Conservation (phyloP, 208 protist genomes). For the Acanthamoeba castellanii region DNA sequence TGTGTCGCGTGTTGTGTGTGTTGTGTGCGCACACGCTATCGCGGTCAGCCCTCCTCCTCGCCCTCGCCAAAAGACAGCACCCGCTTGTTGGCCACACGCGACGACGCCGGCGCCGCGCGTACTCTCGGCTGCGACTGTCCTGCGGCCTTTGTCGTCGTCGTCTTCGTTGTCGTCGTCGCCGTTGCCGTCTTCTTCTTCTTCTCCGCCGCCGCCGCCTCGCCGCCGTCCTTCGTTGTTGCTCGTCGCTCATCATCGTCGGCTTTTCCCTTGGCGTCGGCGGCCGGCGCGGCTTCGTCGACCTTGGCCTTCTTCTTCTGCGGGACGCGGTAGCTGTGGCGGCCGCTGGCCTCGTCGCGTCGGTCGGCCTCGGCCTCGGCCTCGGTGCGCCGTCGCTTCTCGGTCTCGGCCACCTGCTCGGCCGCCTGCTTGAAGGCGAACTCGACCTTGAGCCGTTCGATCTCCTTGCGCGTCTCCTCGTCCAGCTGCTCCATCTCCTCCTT, state of each 20-base stretch:
- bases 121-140: not conserved
- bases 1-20: too few relatives aligned
- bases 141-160: not conserved
- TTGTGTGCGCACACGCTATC: too few relatives aligned
- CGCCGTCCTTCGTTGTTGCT: not conserved
- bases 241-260: not conserved
- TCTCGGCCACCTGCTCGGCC: conserved; percentile 14
- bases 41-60: not conserved
- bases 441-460: conserved; percentile 21
- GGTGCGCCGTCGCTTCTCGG: not conserved
- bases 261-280: not conserved
- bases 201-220: not conserved
- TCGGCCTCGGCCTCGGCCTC: conserved; percentile 36
- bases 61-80: not conserved
- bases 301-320: conserved; percentile 13
- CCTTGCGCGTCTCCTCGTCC: conserved; percentile 30
- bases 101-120: not conserved
- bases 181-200: not conserved
- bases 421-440: conserved; percentile 20
- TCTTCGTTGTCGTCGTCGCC: not conserved
- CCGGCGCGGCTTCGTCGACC: not conserved
- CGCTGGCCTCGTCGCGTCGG: not conserved
- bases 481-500: conserved; percentile 34
- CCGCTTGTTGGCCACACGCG: conserved; percentile 18
- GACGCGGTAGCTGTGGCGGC: conserved; percentile 22